Evolutionary conservation across 345 rosid species (phyloP).

Genomic region (Brassica nigra): DNA sequence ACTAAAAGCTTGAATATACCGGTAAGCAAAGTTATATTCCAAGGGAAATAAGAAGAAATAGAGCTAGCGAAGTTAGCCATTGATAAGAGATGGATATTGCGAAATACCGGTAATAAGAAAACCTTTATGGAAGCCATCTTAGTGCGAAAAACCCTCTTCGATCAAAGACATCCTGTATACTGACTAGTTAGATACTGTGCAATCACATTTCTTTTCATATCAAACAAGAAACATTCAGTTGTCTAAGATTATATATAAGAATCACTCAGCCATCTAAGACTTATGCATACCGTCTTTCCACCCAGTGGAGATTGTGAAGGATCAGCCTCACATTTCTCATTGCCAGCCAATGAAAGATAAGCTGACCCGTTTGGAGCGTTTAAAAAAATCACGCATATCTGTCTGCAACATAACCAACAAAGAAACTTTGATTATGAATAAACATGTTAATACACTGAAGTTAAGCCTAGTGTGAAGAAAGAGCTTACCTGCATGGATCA

Average conservation of each 20-base stretch:
- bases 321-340: constrained; percentile 63
- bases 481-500: constrained; percentile 93
- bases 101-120: neutral
- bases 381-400: constrained; percentile 86
- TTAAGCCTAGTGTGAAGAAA: neutral
- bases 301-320: constrained; percentile 86
- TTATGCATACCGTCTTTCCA: constrained; percentile 74
- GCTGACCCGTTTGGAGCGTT: constrained; percentile 84
- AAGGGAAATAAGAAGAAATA: neutral
- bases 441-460: neutral
- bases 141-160: constrained; percentile 81
- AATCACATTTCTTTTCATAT: neutral
- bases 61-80: constrained; percentile 3
- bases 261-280: neutral
- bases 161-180: constrained; percentile 86
- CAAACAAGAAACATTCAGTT: neutral
- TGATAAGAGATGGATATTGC: neutral
- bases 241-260: neutral
- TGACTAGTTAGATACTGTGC: neutral
- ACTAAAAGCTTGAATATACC: constrained; percentile 32
- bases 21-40: neutral
- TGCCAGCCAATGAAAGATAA: constrained; percentile 66
- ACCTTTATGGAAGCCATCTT: constrained; percentile 98
- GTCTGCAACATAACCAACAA: constrained; percentile 48
- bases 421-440: constrained; percentile 5